Conservation (phyloP, 371 early-diverging fungal species). For the Antonospora locustae region DNA sequence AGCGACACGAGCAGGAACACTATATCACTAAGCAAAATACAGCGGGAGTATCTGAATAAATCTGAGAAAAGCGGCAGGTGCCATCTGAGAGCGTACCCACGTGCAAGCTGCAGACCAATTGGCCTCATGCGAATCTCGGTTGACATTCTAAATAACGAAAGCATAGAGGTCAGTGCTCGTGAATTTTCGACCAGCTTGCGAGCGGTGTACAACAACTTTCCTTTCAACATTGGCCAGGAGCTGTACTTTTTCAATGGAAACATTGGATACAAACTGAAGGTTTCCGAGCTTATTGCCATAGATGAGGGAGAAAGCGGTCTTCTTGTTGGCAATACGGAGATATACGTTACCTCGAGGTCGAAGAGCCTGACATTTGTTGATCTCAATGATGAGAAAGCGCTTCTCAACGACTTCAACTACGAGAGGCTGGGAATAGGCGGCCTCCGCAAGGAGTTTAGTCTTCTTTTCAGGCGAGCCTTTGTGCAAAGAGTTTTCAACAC, state of each 20-base stretch:
- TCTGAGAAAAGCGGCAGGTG: constrained; percentile 17
- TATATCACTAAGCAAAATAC: constrained; percentile 23
- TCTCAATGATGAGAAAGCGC: constrained; percentile 18
- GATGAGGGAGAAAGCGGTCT: constrained; percentile 24
- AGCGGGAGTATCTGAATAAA: constrained; percentile 38
- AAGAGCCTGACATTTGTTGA: constrained; percentile 22
- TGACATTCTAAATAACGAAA: constrained; percentile 18
- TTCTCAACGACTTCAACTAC: constrained; percentile 87
- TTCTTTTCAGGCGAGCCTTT: constrained; percentile 94
- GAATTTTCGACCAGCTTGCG: constrained; percentile 10
- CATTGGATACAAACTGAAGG: constrained; percentile 16
- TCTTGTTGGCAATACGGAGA: constrained; percentile 28
- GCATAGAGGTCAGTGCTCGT: constrained; percentile 25
- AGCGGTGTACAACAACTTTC: constrained; percentile 13
- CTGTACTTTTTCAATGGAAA: constrained; percentile 27
- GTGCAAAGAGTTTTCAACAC: constrained; percentile 93
- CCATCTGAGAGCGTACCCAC: no score
- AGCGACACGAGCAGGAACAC: constrained; percentile 1
- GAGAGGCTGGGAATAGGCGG: constrained; percentile 98
- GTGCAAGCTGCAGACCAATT: constrained; percentile 27
- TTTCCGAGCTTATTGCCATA: constrained; percentile 27
- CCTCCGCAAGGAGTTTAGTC: constrained; percentile 80
- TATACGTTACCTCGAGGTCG: constrained; percentile 27
- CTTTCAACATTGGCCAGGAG: constrained; percentile 40
- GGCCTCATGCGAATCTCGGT: constrained; percentile 12